Evolutionary conservation across 2,329 filamentous ascomycete species (phyloP).

Genomic region (Talaromyces sp.): DNA sequence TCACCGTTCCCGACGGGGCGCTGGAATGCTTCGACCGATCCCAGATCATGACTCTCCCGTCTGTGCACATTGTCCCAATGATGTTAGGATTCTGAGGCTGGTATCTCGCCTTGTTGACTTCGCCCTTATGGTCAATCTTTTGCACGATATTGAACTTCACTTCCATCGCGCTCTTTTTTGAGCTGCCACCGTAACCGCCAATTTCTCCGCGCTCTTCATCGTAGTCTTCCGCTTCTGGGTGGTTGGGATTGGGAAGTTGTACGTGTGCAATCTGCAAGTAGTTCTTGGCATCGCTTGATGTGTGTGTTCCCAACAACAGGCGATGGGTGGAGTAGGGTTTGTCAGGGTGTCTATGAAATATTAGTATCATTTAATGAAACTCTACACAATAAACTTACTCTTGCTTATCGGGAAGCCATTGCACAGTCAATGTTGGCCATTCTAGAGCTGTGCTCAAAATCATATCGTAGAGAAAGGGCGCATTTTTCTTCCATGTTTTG

Average conservation of each 20-base stretch:
- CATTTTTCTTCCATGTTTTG: conserved; percentile 99
- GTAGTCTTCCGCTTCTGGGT: conserved; percentile 73
- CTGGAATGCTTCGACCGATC: conserved; percentile 91
- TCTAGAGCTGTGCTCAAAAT: conserved; percentile 91
- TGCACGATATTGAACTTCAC: conserved; percentile 91
- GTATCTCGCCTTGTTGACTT: conserved; percentile 98
- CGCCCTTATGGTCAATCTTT: conserved; percentile 91
- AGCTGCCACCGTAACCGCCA: conserved; percentile 75
- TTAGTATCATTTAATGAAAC: conserved; percentile 6
- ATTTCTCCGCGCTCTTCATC: conserved; percentile 91
- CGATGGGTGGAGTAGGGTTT: conserved; percentile 86
- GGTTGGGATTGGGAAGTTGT: conserved; percentile 75
- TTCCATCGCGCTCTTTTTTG: conserved; percentile 62
- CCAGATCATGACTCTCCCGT: conserved; percentile 86
- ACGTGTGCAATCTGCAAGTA: conserved; percentile 93
- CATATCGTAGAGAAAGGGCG: conserved; percentile 96
- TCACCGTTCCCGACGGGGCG: conserved; percentile 67
- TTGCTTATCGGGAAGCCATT: conserved; percentile 97
- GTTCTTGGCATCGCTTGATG: conserved; percentile 77
- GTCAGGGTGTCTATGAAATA: conserved; percentile 58
- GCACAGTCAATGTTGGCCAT: conserved; percentile 94
- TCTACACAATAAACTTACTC: conserved; percentile 45
- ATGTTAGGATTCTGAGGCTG: conserved; percentile 97
- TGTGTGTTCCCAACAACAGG: conserved; percentile 90
- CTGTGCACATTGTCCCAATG: conserved; percentile 86